Evolutionary conservation across 306 rosid genomes (phyloP).

Genomic region (Ochetophila trinervis): DNA sequence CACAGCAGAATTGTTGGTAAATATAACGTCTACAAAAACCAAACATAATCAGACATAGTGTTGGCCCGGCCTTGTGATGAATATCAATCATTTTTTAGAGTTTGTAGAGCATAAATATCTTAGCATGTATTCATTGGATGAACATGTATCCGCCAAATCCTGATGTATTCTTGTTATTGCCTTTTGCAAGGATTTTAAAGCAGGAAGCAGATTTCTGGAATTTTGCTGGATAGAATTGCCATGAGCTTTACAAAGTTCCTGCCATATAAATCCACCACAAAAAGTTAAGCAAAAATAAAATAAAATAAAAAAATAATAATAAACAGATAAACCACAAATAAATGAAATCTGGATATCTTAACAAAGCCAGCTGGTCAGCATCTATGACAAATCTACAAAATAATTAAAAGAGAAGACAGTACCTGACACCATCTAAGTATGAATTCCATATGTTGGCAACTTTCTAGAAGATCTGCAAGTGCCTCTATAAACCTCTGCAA

Average conservation of each 20-base stretch:
- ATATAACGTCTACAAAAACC: too few species aligned
- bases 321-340: not conserved
- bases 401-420: not conserved
- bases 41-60: too few species aligned
- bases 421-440: constrained; percentile 89
- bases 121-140: constrained; percentile 83
- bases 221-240: constrained; percentile 73
- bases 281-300: too few species aligned
- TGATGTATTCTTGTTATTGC: constrained; percentile 73
- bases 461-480: constrained; percentile 78
- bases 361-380: not conserved
- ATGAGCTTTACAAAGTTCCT: constrained; percentile 86
- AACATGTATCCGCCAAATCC: constrained; percentile 84
- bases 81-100: constrained; percentile 34
- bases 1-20: too few species aligned
- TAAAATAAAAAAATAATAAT: too few species aligned
- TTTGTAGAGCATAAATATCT: constrained; percentile 61
- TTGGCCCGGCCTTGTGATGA: too few species aligned
- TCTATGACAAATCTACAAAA: not conserved
- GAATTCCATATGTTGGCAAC: constrained; percentile 85
- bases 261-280: constrained; percentile 31
- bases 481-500: constrained; percentile 79
- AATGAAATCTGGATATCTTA: constrained; percentile 14
- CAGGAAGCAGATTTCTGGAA: constrained; percentile 68
- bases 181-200: constrained; percentile 76